Base-by-base conservation (phyloP, 192 early-diverging fungal genomes). In the Podila verticillata region DNA sequence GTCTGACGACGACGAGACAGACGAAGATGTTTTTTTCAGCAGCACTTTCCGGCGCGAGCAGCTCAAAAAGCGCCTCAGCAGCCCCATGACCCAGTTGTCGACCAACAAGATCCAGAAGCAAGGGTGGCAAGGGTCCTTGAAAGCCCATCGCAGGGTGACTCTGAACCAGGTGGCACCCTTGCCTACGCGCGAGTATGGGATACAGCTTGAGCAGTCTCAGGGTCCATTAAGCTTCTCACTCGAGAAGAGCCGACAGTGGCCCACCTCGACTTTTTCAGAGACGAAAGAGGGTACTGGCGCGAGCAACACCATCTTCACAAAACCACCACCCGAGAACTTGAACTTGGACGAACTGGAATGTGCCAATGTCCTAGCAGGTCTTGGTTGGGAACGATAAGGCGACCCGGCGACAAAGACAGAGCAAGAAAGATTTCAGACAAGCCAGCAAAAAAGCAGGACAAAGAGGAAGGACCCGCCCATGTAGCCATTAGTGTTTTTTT, bases 301-400 rank as follows among this genome's bases (percentile, higher is more conserved):
- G 51, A 24, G 22, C 22, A 24, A 24, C 22, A 54, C 51, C 22
- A 5, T 24, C 22, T 12, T 7, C 3, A n/a, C 51, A 8, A n/a
- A 54, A 54, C 8, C 51, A 17, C 51, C 20, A 8, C 51, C 51
- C 30, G 61, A 72, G 61, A 65, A 72, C 26, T 31, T 79, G 44
- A 72, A 80, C n/a, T 48, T 80, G 65, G 77, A 80, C 49, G 77
- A 80, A 32, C 56, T 80, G 5, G 77, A 80, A 26, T 80, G 77
- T 17, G 77, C 77, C 36, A 80, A 49, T 19, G 77, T 80, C 31
- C 28, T 80, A 20, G 77, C 70, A 1, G 77, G 77, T 15, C 70
- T 80, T 39, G 77, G 77, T 20, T 80, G 77, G 77, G 65, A 70
- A 30, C 77, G 66, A 8, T 77, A 36, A 39, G 24, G 7, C 6